Percentiles rank a stretch among this genome's conserved stretches.
These are phyloP conservation scores for Beta vulgaris DNA, from an alignment of 148 eudicot species.

Conservation along the genomic window DNA sequence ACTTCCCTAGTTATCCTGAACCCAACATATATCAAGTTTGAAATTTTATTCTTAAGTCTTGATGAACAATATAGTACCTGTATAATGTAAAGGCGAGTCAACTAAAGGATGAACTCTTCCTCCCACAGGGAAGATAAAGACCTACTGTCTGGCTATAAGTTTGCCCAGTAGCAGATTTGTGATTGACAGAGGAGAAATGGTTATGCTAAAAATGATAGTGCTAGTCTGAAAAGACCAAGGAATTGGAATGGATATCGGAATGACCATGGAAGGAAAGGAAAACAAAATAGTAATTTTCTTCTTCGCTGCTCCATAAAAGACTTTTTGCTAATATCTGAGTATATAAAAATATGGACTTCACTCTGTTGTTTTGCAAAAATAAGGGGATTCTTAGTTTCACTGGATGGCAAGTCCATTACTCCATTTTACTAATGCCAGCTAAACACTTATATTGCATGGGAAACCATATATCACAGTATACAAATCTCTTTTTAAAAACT, in stretches of 20 bases:
- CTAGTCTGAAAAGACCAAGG: neutral
- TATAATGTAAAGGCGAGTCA: no score
- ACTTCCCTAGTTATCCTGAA: no score
- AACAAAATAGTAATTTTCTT: neutral
- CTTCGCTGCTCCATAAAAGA: neutral
- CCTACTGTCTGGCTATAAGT: no score
- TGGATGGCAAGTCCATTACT: neutral
- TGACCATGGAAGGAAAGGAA: constrained; percentile 7
- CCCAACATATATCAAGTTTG: no score
- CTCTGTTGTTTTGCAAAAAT: neutral
- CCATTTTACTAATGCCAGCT: neutral
- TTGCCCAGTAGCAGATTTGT: no score
- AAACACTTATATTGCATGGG: neutral
- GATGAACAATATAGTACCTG: no score
- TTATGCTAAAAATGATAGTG: neutral
- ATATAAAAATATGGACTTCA: neutral
- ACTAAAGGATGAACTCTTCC: no score
- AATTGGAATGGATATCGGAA: neutral
- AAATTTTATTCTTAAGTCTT: no score
- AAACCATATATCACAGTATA: neutral
- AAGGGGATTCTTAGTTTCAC: neutral
- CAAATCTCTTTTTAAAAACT: neutral
- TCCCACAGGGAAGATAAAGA: no score
- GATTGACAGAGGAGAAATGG: no score
- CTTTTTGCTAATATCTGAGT: neutral